A percentile compares a stretch with the other conserved stretches of the same genome.
phyloP scores from a whole-genome alignment of 1,284 basidiomycete species.

The Anthracocystis setariae region DNA sequence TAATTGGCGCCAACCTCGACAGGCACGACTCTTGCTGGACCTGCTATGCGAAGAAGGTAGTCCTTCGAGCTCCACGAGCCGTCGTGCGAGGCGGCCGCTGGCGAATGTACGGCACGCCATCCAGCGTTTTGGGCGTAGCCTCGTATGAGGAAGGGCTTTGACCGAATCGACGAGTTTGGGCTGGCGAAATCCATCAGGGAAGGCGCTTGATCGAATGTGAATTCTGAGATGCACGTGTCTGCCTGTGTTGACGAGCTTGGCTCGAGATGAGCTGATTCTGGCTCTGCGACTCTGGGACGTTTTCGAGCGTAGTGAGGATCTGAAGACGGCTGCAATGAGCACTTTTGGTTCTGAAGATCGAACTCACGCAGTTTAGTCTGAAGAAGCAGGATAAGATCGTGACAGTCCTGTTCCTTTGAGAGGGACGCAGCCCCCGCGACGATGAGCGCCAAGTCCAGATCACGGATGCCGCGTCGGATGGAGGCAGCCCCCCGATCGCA shows the following conservation, averaged over 20 bases:
- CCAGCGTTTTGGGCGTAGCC: slow-evolving; percentile 70
- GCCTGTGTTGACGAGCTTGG: slow-evolving; percentile 12
- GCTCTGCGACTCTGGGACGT: background rate
- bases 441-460: slow-evolving; percentile 82
- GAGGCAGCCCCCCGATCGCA: background rate
- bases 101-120: slow-evolving; percentile 78
- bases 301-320: slow-evolving; percentile 4
- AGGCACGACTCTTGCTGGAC: slow-evolving; percentile 84
- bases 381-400: slow-evolving; percentile 68
- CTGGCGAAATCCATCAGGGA: slow-evolving; percentile 25
- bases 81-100: slow-evolving; percentile 64
- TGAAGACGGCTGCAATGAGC: background rate
- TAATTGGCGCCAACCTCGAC: slow-evolving; percentile 90
- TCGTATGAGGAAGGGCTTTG: slow-evolving; percentile 78
- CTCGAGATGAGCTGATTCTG: background rate
- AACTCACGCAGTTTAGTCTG: slow-evolving; percentile 8
- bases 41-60: slow-evolving; percentile 53
- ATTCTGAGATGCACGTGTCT: slow-evolving; percentile 15
- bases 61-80: slow-evolving; percentile 69
- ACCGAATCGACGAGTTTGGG: slow-evolving; percentile 1
- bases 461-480: slow-evolving; percentile 68
- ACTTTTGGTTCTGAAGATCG: background rate
- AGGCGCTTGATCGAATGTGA: slow-evolving; percentile 19
- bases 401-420: slow-evolving; percentile 28
- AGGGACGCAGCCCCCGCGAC: slow-evolving; percentile 75